Conservation (phyloP, 768 basidiomycete species). For the Hirschioporus abietinus region DNA sequence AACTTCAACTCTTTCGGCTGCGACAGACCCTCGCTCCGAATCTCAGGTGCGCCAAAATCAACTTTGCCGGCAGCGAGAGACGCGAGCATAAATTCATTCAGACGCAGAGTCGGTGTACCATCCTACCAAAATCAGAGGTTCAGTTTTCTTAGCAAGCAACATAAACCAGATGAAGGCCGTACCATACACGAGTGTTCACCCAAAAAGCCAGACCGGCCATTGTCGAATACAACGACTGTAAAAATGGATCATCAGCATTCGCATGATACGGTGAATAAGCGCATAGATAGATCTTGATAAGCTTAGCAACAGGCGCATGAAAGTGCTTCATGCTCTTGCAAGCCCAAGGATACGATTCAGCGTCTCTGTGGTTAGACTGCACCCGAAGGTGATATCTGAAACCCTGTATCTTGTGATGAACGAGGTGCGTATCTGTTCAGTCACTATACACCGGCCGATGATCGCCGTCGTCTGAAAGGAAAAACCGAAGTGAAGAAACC, state of each 20-base stretch:
- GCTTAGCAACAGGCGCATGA: not conserved
- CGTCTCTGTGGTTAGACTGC: too few relatives aligned
- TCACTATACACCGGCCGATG: not conserved
- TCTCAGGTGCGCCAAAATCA: constrained; percentile 56
- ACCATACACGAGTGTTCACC: constrained; percentile 80
- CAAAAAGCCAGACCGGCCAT: constrained; percentile 90
- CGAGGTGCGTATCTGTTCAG: not conserved
- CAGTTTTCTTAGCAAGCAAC: constrained; percentile 8
- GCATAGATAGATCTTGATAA: not conserved
- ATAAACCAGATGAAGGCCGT: not conserved
- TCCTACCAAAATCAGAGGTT: constrained; percentile 37
- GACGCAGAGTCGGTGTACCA: constrained; percentile 88
- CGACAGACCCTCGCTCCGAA: constrained; percentile 36
- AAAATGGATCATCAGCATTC: not conserved
- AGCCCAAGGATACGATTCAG: not conserved
- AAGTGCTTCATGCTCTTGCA: not conserved
- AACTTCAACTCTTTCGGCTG: constrained; percentile 68
- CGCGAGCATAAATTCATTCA: constrained; percentile 92
- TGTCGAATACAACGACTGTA: constrained; percentile 88
- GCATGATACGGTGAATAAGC: not conserved
- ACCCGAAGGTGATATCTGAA: too few relatives aligned
- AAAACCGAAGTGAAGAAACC: not conserved
- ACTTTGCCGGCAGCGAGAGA: constrained; percentile 67
- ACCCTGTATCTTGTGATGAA: not conserved
- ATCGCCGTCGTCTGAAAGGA: not conserved